Evolutionary conservation across 257 asterid species (phyloP).

Genomic region (Scutellaria baicalensis): DNA sequence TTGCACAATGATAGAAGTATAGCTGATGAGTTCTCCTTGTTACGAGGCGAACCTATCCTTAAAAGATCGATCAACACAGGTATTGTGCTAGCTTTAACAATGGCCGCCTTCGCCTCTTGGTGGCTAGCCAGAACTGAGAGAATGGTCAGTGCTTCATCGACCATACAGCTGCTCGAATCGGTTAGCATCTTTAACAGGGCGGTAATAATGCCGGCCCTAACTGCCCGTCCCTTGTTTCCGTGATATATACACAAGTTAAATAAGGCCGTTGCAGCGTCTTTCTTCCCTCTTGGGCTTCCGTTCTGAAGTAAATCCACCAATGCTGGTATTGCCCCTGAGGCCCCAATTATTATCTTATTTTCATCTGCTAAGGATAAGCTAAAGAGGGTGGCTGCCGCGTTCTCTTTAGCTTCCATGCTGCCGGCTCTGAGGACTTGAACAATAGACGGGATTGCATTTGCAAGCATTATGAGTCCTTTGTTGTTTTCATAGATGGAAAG

Average conservation of each 20-base stretch:
- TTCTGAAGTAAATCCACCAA: slow-evolving; percentile 67
- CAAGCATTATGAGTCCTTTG: slow-evolving; percentile 81
- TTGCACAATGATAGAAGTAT: slow-evolving; percentile 78
- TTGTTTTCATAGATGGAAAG: slow-evolving; percentile 76
- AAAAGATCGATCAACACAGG: slow-evolving; percentile 71
- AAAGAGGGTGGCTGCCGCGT: slow-evolving; percentile 91
- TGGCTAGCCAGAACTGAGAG: slow-evolving; percentile 81
- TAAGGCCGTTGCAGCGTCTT: slow-evolving; percentile 91
- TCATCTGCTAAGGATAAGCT: slow-evolving; percentile 82
- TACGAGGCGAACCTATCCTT: slow-evolving; percentile 62
- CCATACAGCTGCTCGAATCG: slow-evolving; percentile 58
- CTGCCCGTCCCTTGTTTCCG: slow-evolving; percentile 90
- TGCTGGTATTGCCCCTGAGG: slow-evolving; percentile 88
- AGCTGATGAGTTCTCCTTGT: slow-evolving; percentile 68
- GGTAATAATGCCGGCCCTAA: slow-evolving; percentile 70
- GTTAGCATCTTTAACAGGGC: slow-evolving; percentile 71
- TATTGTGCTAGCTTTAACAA: slow-evolving; percentile 67
- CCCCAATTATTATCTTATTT: slow-evolving; percentile 82
- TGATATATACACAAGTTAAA: slow-evolving; percentile 84
- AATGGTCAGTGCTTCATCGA: slow-evolving; percentile 83
- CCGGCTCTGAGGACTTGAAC: slow-evolving; percentile 88
- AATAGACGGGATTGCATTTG: slow-evolving; percentile 80
- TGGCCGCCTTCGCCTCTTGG: slow-evolving; percentile 70
- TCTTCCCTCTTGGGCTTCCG: slow-evolving; percentile 79
- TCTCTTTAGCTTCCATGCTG: slow-evolving; percentile 85